A percentile compares a stretch with the other conserved stretches of the same genome.
phyloP scores from a whole-genome alignment of 2,329 filamentous ascomycete species.

The Amauroascus niger region DNA sequence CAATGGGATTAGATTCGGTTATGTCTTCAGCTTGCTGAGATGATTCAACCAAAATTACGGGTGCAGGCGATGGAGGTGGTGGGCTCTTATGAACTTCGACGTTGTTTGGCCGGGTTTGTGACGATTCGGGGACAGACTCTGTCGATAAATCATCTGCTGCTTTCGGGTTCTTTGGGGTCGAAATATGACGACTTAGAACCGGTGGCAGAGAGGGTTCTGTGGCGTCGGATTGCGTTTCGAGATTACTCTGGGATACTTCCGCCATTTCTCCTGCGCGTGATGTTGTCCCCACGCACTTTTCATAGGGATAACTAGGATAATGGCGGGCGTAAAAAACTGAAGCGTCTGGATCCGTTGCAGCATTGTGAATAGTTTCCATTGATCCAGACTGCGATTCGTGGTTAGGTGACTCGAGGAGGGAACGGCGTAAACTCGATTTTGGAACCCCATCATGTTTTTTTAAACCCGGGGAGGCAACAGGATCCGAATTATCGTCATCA shows the following conservation, averaged over 20 bases:
- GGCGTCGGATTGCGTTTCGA: slow-evolving; percentile 4
- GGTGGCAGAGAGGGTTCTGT: slow-evolving; percentile 3
- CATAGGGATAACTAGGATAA: slow-evolving; percentile 8
- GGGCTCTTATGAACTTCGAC: slow-evolving; percentile 12
- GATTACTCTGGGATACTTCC: neutral
- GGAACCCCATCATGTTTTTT: neutral
- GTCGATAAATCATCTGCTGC: slow-evolving; percentile 20
- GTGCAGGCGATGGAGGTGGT: slow-evolving; percentile 19
- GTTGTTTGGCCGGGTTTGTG: slow-evolving; percentile 22
- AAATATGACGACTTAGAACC: neutral
- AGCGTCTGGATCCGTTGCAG: slow-evolving; percentile 2
- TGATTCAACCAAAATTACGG: slow-evolving; percentile 34
- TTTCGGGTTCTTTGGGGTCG: slow-evolving; percentile 19
- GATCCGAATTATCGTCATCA: slow-evolving; percentile 26
- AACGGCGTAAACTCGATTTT: neutral
- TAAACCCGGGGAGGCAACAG: slow-evolving; percentile 19
- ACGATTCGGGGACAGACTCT: slow-evolving; percentile 34
- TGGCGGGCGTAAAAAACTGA: slow-evolving; percentile 12
- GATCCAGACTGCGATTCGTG: neutral
- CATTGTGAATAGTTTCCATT: neutral
- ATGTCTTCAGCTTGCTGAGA: slow-evolving; percentile 25
- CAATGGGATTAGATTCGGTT: slow-evolving; percentile 11
- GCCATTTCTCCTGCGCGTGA: neutral
- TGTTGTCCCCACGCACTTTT: slow-evolving; percentile 3
- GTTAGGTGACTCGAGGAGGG: neutral